These are phyloP conservation scores for Xylogone sp. DNA, from an alignment of 2,329 filamentous ascomycete genomes.

Conservation along the genomic window DNA sequence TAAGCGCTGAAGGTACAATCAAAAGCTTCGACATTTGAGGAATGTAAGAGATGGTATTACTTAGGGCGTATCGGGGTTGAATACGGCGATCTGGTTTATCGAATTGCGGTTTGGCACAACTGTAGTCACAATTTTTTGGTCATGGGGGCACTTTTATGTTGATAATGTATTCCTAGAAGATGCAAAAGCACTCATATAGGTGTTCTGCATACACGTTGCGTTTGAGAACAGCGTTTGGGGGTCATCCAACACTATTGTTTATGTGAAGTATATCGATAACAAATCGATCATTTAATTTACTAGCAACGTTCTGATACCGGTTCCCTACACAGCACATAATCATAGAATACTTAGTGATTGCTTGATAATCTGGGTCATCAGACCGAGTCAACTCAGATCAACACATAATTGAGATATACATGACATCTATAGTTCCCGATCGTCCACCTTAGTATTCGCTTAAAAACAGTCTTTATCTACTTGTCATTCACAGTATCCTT, in stretches of 20 bases:
- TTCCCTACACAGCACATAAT: too few relatives aligned
- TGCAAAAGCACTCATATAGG: not conserved
- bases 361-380: too few relatives aligned
- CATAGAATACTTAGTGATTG: too few relatives aligned
- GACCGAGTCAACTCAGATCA: too few relatives aligned
- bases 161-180: not conserved
- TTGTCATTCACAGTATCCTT: conserved; percentile 12
- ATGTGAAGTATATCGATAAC: not conserved
- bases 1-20: conserved; percentile 50
- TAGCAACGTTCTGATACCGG: too few relatives aligned
- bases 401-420: too few relatives aligned
- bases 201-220: not conserved
- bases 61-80: not conserved
- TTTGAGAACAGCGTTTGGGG: not conserved
- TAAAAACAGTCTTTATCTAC: not conserved
- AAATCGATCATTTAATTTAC: too few relatives aligned
- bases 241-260: not conserved
- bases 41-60: conserved; percentile 2
- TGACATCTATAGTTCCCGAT: too few relatives aligned
- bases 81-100: not conserved
- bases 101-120: not conserved
- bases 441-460: too few relatives aligned
- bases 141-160: not conserved
- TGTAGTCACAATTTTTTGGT: not conserved
- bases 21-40: conserved; percentile 38